Base-by-base conservation (phyloP, 495 filamentous ascomycete species). In the Penicillium roqueforti region DNA sequence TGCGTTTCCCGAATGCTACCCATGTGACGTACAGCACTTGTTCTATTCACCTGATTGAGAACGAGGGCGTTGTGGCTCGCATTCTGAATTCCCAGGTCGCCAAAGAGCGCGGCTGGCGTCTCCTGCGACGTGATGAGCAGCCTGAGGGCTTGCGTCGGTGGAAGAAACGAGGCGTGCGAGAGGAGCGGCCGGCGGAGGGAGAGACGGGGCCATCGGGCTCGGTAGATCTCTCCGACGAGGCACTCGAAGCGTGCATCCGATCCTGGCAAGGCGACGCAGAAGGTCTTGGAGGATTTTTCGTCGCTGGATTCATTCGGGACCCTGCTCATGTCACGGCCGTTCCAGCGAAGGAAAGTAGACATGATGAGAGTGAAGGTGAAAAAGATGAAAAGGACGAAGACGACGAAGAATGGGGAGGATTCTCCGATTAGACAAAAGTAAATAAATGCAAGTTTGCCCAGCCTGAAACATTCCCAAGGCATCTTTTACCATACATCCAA, bases 21-120 rank as follows among this genome's bases (percentile, higher is more conserved):
- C 86, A 79, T 60, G 86, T 97, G 36, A 88, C 87, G 0, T 98
- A 98, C 65, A 92, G 87, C 37, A 98, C 93, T 0, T 98, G 93
- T 65, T 97, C 93, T 0, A 75, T 95, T 22, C 81, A 96, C 66
- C 74, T 83, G 1, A 78, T 85, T 34, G 93, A 98, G 67, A 97
- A 98, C 62, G 93, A 98, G 66, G 65, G 76, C 22, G 93, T 97
- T 0, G 91, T 96, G 7, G 47, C 83, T 16, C 74, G 78, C 19
- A 85, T 91, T 6, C 66, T 97, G 37, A 55, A 61, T 4, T 88
- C 87, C 0, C 70, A 81, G 1, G 67, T 87, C 4, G 92, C 91
- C 1, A 73, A 70, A 44, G 66, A 76, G 44, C 62, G 83, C 22
- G 89, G 92, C 2, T 98, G 93, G 93, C 71, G 80, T 23, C 75